Evolutionary conservation across 805 yeast species (phyloP).

Genomic region (Lipomyces yamanashiensis): DNA sequence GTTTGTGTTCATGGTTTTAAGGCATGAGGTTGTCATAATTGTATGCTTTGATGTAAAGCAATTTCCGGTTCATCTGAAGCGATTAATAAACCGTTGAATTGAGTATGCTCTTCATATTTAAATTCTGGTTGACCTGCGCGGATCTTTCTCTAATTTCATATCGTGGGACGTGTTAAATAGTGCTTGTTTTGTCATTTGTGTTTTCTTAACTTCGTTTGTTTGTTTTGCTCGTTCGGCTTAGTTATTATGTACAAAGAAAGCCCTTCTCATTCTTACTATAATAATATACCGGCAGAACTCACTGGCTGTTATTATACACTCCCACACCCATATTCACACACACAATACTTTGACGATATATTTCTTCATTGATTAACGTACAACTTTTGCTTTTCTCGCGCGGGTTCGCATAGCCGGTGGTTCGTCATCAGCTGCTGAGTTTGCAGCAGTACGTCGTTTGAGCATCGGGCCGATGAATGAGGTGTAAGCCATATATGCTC

Average conservation of each 20-base stretch:
- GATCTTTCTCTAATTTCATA: background rate
- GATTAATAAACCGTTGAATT: background rate
- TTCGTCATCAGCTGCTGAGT: background rate
- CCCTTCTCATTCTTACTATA: background rate
- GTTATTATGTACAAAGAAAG: background rate
- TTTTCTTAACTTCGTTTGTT: background rate
- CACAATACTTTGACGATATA: too few species aligned
- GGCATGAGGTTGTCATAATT: too few species aligned
- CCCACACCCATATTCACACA: background rate
- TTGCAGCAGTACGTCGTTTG: slow-evolving; percentile 14
- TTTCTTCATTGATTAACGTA: slow-evolving; percentile 7
- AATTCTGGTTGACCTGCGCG: background rate
- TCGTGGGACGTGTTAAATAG: background rate
- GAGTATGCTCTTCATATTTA: background rate
- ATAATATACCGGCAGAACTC: background rate
- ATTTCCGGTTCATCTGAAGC: background rate
- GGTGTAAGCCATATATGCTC: slow-evolving; percentile 28
- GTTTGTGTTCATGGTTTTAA: too few species aligned
- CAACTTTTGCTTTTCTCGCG: slow-evolving; percentile 22
- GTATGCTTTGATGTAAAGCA: background rate
- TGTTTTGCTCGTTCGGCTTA: background rate
- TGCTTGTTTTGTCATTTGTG: background rate
- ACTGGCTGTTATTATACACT: slow-evolving; percentile 4
- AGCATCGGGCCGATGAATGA: slow-evolving; percentile 33
- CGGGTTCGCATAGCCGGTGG: slow-evolving; percentile 14